Conservation (phyloP, 306 rosid genomes). For the Nissolia schottii region DNA sequence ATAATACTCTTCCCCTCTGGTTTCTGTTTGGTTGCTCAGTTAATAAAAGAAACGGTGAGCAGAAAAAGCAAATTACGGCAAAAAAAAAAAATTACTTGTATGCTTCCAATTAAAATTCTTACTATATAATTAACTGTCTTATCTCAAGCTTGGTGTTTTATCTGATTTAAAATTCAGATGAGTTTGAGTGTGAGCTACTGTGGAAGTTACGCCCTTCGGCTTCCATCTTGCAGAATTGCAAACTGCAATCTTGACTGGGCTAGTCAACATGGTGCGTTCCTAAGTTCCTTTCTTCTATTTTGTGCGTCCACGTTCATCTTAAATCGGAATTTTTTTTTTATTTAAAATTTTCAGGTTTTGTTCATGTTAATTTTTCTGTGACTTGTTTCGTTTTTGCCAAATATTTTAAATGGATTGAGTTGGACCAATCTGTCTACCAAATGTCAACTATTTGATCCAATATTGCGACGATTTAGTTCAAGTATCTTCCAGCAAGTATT, state of each 20-base stretch:
- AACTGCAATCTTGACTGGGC: slow-evolving; percentile 7
- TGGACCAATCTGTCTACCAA: background rate
- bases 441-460: background rate
- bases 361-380: background rate
- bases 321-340: background rate
- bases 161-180: slow-evolving; percentile 22
- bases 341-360: background rate
- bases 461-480: background rate
- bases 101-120: background rate
- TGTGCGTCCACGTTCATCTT: background rate
- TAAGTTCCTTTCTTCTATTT: background rate
- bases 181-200: slow-evolving; percentile 30
- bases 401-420: background rate
- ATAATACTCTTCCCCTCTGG: too few species aligned
- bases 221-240: slow-evolving; percentile 21
- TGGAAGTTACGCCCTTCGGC: slow-evolving; percentile 8
- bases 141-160: background rate
- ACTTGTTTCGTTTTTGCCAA: background rate
- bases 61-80: too few species aligned
- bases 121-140: background rate
- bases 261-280: slow-evolving; percentile 12
- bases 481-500: background rate
- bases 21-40: too few species aligned
- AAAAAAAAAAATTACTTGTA: too few species aligned
- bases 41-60: too few species aligned